Evolutionary conservation across 768 basidiomycete species (phyloP).

Genomic region (Sporobolomyces roseus): DNA sequence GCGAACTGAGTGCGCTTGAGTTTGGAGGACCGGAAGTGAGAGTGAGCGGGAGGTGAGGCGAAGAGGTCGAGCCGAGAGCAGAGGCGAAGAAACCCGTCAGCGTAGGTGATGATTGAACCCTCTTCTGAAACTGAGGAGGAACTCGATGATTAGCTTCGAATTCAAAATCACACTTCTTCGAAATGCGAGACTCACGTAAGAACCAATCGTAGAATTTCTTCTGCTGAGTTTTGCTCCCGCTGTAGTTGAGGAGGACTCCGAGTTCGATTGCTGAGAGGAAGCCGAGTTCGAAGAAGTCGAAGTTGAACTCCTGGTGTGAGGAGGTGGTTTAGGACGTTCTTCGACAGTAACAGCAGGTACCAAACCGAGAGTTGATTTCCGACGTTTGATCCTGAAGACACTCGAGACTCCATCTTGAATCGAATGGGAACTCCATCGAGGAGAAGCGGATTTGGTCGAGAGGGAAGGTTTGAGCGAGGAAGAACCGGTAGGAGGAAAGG

Average conservation of each 20-base stretch:
- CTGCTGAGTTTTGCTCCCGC: conserved; percentile 29
- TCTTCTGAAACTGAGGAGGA: conserved; percentile 25
- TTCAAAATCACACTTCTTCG: no score
- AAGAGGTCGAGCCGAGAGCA: conserved; percentile 13
- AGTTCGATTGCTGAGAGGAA: conserved; percentile 1
- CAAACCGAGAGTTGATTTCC: conserved; percentile 31
- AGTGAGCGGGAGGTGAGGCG: conserved; percentile 14
- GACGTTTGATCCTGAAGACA: conserved; percentile 35
- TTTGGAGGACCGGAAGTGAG: neutral
- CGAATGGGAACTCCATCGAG: conserved; percentile 11
- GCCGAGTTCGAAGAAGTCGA: conserved; percentile 3
- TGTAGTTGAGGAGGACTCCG: conserved; percentile 2
- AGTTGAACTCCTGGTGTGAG: conserved; percentile 2
- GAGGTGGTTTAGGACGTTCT: neutral
- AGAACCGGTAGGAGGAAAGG: neutral
- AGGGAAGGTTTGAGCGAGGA: neutral
- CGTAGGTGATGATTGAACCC: conserved; percentile 17
- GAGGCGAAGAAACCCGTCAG: conserved; percentile 21
- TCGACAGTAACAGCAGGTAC: neutral
- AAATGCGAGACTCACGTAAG: no score
- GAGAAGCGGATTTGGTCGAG: neutral
- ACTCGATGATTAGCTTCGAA: no score
- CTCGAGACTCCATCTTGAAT: conserved; percentile 24
- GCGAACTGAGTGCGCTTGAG: neutral
- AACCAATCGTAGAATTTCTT: conserved; percentile 19